Evolutionary conservation across 352 stramenopile genomes (phyloP).

Genomic region (Phytophthora pseudosyringae): DNA sequence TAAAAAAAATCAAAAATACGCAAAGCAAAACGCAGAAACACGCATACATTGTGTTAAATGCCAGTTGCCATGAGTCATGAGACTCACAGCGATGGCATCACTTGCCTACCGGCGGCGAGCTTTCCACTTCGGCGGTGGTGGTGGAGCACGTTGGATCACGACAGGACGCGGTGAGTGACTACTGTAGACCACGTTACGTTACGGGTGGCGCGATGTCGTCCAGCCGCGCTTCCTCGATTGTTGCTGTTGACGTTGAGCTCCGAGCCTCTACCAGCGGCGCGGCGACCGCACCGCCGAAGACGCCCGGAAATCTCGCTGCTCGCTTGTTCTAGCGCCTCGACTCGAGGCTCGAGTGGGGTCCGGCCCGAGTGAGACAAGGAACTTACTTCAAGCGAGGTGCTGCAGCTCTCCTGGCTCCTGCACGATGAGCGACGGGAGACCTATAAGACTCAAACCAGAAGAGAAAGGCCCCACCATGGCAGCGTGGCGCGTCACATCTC

Average conservation of each 20-base stretch:
- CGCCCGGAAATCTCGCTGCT: conserved; percentile 9
- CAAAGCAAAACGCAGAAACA: no score
- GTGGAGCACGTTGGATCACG: conserved; percentile 7
- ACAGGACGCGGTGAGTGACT: background rate
- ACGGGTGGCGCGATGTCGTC: conserved; percentile 21
- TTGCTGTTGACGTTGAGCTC: conserved; percentile 17
- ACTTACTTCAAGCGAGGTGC: conserved; percentile 29
- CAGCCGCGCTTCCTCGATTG: conserved; percentile 16
- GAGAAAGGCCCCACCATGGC: conserved; percentile 10
- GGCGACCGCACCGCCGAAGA: background rate
- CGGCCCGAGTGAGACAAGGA: conserved; percentile 35
- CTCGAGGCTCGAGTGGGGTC: conserved; percentile 9
- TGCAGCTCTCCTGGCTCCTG: conserved; percentile 2
- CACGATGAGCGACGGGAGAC: background rate
- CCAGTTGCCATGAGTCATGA: no score
- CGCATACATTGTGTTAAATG: no score
- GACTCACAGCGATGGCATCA: no score
- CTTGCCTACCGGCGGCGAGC: background rate
- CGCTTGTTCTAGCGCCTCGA: conserved; percentile 3
- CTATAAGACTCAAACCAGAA: conserved; percentile 5
- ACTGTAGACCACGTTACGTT: conserved; percentile 13
- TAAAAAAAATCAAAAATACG: no score
- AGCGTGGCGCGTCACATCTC: conserved; percentile 8
- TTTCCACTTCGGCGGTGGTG: background rate
- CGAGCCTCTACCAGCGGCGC: conserved; percentile 6